Evolutionary conservation across 2,329 filamentous ascomycete species (phyloP).

Genomic region (Neoscytalidium dimidiatum): DNA sequence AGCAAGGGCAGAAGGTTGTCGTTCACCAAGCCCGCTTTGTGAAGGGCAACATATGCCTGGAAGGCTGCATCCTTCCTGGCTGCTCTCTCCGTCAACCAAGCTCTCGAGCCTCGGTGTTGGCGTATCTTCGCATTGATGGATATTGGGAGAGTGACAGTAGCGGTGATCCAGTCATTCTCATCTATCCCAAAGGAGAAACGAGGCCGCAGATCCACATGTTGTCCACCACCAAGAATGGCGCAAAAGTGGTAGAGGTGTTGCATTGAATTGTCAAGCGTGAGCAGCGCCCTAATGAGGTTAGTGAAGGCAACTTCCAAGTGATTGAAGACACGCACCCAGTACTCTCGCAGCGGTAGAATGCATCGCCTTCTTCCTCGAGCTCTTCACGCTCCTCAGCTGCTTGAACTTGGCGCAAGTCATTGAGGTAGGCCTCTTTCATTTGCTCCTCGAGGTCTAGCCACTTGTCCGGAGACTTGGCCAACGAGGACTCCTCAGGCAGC

Average conservation of each 20-base stretch:
- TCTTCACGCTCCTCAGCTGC: constrained; percentile 47
- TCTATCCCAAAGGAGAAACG: constrained; percentile 63
- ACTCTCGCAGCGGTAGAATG: constrained; percentile 24
- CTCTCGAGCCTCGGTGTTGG: constrained; percentile 48
- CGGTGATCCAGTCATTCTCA: constrained; percentile 44
- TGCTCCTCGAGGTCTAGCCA: constrained; percentile 70
- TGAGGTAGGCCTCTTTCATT: constrained; percentile 72
- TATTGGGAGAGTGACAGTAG: constrained; percentile 70
- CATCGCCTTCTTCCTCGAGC: constrained; percentile 49
- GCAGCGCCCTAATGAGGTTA: constrained; percentile 54
- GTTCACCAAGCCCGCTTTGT: constrained; percentile 71
- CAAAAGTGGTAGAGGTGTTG: constrained; percentile 85
- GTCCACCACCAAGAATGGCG: constrained; percentile 55
- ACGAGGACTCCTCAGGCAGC: constrained; percentile 32
- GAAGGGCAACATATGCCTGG: constrained; percentile 71
- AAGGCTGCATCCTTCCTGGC: constrained; percentile 83
- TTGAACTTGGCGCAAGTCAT: constrained; percentile 58
- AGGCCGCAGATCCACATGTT: constrained; percentile 66
- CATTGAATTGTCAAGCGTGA: constrained; percentile 74
- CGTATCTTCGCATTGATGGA: constrained; percentile 67
- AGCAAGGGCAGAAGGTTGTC: constrained; percentile 70
- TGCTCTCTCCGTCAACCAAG: constrained; percentile 72
- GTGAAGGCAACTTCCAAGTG: background rate
- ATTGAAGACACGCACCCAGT: constrained; percentile 29
- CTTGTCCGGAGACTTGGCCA: constrained; percentile 34